Conservation (phyloP, 2,329 filamentous ascomycete species). For the Dactylonectria macrodidyma region DNA sequence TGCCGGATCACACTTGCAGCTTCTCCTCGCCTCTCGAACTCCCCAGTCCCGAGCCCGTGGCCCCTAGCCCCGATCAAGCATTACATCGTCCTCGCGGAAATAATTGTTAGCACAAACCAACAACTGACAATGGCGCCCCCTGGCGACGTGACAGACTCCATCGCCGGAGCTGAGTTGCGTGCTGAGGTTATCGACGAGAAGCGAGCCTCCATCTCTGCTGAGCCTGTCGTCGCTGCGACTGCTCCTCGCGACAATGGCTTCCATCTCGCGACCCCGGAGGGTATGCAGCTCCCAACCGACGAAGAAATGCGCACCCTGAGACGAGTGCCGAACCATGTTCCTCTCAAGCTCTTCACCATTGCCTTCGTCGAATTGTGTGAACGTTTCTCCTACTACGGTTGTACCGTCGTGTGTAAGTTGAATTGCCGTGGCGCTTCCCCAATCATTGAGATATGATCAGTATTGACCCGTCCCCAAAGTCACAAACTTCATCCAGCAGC, state of each 20-base stretch:
- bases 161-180: conserved; percentile 47
- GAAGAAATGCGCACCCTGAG: conserved; percentile 65
- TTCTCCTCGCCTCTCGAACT: background rate
- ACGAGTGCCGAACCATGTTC: conserved; percentile 71
- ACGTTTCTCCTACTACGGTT: conserved; percentile 81
- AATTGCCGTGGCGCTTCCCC: background rate
- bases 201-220: conserved; percentile 42
- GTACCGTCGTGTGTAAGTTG: conserved; percentile 73
- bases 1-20: background rate
- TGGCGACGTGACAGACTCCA: conserved; percentile 55
- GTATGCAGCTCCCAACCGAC: conserved; percentile 39
- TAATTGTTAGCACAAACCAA: conserved; percentile 12
- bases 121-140: conserved; percentile 47
- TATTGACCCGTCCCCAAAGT: conserved; percentile 44
- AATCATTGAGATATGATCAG: conserved; percentile 2
- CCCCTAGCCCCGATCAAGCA: background rate
- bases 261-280: conserved; percentile 8
- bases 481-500: conserved; percentile 75
- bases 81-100: background rate
- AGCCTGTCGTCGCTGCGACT: conserved; percentile 14
- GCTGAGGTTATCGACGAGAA: conserved; percentile 52
- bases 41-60: conserved; percentile 10
- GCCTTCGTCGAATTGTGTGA: conserved; percentile 80
- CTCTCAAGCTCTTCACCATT: conserved; percentile 73
- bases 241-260: conserved; percentile 2